phyloP scores from a whole-genome alignment of 208 protist species.

The Angomonas ambiguus region DNA sequence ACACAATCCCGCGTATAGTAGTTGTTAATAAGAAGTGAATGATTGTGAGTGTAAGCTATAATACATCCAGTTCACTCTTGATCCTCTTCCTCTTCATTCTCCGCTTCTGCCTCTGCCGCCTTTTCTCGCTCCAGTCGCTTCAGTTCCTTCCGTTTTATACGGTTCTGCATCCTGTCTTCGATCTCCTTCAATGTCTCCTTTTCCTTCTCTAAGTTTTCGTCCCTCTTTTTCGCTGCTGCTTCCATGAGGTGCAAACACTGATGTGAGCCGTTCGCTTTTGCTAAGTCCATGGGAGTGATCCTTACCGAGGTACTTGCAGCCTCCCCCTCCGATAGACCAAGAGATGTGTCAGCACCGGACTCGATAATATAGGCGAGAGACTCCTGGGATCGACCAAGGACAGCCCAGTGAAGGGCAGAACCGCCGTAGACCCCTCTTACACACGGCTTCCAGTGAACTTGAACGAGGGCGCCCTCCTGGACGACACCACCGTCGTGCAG shows the following conservation, averaged over 20 bases:
- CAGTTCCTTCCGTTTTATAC: conserved; percentile 29
- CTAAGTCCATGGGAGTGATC: conserved; percentile 35
- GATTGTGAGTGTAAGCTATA: not conserved
- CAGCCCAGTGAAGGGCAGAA: conserved; percentile 75
- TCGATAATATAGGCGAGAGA: conserved; percentile 50
- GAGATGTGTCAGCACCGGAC: conserved; percentile 25
- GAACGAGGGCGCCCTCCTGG: conserved; percentile 7
- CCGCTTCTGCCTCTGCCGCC: conserved; percentile 28
- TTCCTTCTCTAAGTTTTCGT: conserved; percentile 4
- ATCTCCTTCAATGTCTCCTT: conserved; percentile 19
- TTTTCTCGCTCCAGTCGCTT: conserved; percentile 25
- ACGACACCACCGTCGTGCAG: not conserved
- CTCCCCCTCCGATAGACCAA: not conserved
- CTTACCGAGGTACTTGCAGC: conserved; percentile 16
- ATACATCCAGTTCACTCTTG: not conserved
- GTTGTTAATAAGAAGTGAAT: no score
- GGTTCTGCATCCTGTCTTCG: conserved; percentile 33
- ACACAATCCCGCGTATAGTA: no score
- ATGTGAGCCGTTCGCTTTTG: conserved; percentile 39
- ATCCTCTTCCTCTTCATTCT: conserved; percentile 27
- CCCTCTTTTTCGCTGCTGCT: not conserved
- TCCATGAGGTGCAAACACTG: not conserved
- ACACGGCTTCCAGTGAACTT: conserved; percentile 54
- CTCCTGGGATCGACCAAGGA: conserved; percentile 52
- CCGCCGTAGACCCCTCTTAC: conserved; percentile 43